These are phyloP conservation scores for Cinnamomum chago DNA, from an alignment of 164 flowering plant genomes.

Conservation along the genomic window DNA sequence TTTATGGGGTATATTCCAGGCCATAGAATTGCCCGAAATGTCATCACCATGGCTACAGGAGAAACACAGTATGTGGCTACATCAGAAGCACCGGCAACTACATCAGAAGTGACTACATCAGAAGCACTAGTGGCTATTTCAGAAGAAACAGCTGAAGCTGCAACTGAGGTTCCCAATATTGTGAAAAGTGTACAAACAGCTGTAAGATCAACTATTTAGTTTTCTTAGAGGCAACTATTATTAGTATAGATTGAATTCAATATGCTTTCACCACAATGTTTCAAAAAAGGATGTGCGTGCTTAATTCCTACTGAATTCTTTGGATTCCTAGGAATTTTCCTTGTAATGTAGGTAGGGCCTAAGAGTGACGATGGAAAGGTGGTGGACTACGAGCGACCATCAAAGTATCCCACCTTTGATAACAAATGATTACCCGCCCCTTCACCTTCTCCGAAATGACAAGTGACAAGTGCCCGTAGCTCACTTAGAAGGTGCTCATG, in stretches of 20 bases:
- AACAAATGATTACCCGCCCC: too few relatives aligned
- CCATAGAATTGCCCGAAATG: constrained; percentile 69
- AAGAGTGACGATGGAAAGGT: too few relatives aligned
- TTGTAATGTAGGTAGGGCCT: too few relatives aligned
- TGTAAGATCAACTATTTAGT: constrained; percentile 34
- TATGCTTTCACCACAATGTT: neutral
- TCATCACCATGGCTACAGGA: constrained; percentile 71
- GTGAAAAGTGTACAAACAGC: constrained; percentile 56
- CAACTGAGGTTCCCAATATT: constrained; percentile 60
- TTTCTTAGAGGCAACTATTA: neutral
- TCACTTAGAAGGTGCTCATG: too few relatives aligned
- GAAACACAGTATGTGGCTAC: constrained; percentile 42
- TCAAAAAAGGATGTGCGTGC: neutral
- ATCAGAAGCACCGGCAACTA: constrained; percentile 9
- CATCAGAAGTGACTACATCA: neutral
- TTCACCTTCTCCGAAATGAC: too few relatives aligned
- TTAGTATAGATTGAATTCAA: too few relatives aligned
- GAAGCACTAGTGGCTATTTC: constrained; percentile 21
- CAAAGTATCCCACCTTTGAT: too few relatives aligned
- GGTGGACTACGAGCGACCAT: too few relatives aligned
- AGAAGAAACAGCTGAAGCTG: constrained; percentile 36
- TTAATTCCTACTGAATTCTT: too few relatives aligned
- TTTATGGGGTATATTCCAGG: constrained; percentile 34
- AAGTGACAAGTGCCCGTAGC: too few relatives aligned
- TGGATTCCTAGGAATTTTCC: too few relatives aligned